phyloP scores from a whole-genome alignment of 495 filamentous ascomycete species.

The Aspergillus asperescens region DNA sequence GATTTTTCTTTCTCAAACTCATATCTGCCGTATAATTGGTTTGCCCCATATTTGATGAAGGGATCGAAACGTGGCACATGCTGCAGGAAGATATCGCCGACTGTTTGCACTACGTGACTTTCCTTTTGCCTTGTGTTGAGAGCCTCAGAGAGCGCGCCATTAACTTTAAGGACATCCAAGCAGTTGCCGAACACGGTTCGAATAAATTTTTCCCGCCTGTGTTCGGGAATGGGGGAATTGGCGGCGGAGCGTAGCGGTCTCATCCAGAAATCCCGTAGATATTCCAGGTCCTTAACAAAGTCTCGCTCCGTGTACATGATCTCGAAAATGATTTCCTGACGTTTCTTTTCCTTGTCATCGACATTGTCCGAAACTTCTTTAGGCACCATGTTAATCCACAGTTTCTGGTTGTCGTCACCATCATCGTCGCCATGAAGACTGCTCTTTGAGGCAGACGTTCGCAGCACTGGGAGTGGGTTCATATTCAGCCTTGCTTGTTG shows the following conservation, averaged over 20 bases:
- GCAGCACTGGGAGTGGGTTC: constrained; percentile 82
- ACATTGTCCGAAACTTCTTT: constrained; percentile 90
- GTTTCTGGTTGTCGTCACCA: constrained; percentile 83
- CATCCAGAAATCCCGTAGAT: constrained; percentile 98
- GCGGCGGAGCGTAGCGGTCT: constrained; percentile 70
- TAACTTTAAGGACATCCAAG: constrained; percentile 89
- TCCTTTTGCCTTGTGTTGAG: constrained; percentile 89
- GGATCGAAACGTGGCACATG: constrained; percentile 89
- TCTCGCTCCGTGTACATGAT: constrained; percentile 98
- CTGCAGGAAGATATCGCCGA: constrained; percentile 93
- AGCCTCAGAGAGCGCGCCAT: constrained; percentile 76
- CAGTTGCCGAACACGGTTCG: constrained; percentile 94
- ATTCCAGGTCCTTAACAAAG: constrained; percentile 99
- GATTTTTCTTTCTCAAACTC: constrained; percentile 96
- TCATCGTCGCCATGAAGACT: constrained; percentile 83
- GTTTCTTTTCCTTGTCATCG: constrained; percentile 87
- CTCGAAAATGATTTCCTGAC: constrained; percentile 97
- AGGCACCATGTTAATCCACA: constrained; percentile 98
- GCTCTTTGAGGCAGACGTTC: constrained; percentile 69
- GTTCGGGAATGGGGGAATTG: constrained; percentile 81
- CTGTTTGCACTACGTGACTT: constrained; percentile 75
- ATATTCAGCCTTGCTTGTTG: constrained; percentile 91
- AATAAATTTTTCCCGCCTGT: constrained; percentile 83
- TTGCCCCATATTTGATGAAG: constrained; percentile 95
- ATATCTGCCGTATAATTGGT: constrained; percentile 93